Evolutionary conservation across 768 basidiomycete genomes (phyloP), one percentile per base, ranked within the genome.

Genomic region (Tylopilus sp.): DNA sequence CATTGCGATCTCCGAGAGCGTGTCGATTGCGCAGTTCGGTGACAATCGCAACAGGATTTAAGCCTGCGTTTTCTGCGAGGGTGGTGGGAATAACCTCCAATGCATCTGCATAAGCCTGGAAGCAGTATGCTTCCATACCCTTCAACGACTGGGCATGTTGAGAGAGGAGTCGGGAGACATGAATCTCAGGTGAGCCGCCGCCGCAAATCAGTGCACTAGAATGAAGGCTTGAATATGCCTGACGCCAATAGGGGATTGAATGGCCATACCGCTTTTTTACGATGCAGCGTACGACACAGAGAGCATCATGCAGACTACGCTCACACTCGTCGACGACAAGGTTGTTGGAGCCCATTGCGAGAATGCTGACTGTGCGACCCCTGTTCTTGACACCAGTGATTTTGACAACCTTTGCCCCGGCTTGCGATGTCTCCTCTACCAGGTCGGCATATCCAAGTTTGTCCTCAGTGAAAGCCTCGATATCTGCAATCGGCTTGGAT

Each of bases 111-210:
- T 93, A 99, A 4, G 94, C 95, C 62, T 97, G 91, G 84, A 98
- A 97, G 71, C 97, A 98, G 71, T 98, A 98, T 9, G 95, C 91
- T 70, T 98, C 95, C 88, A 98, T 98, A 44, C 97, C 95, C 70
- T 88, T 95, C 54, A 98, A 78, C 1, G 92, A 88, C 58, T 95
- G 92, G 2, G 94, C 85, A 60, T 95, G 82, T 69, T 97, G 91
- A 1, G 91, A 86, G 43, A 99, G 79, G 59, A 89, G 74, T 45
- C 95, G 84, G 11, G 97, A 98, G 39, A 95, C 89, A 66, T 98
- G 92, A 57, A 98, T 98, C 71, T 99, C 97, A 11, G 97, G 97
- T 13, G 97, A 95, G 45, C 95, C 95, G 41, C 95, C 95, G 51
- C 95, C 95, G 36, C 90, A 89, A 63, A 98, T 97, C 48, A 99